phyloP scores from a whole-genome alignment of 2,329 filamentous ascomycete genomes.

The Camillea tinctor region DNA sequence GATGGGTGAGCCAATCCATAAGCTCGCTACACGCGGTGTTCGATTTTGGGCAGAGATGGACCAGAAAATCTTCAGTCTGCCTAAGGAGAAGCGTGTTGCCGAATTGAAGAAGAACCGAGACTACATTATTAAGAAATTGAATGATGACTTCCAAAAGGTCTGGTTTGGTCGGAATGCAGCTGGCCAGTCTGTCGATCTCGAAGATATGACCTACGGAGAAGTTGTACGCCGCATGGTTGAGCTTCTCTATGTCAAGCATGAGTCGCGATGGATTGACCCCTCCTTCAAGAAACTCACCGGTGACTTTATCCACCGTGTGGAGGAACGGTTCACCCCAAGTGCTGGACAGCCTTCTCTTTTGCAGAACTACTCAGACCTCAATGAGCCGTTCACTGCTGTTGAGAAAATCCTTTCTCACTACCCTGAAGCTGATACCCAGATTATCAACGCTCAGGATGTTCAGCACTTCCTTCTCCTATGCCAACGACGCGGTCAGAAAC shows the following conservation, averaged over 20 bases:
- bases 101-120: conserved; percentile 86
- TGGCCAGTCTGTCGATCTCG: conserved; percentile 79
- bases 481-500: conserved; percentile 90
- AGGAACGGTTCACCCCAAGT: conserved; percentile 86
- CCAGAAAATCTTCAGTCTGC: conserved; percentile 92
- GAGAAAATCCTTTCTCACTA: conserved; percentile 79
- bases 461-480: conserved; percentile 95
- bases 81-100: conserved; percentile 88
- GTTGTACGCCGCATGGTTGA: conserved; percentile 85
- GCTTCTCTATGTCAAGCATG: conserved; percentile 87
- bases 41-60: conserved; percentile 99
- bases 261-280: conserved; percentile 86
- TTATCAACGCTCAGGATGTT: conserved; percentile 97
- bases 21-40: conserved; percentile 94
- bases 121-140: conserved; percentile 93
- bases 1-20: conserved; percentile 99
- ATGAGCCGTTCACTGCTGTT: conserved; percentile 75
- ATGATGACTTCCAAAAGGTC: conserved; percentile 94
- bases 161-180: conserved; percentile 89
- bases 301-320: conserved; percentile 94
- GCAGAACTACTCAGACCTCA: conserved; percentile 86
- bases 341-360: conserved; percentile 75
- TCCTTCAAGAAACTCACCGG: conserved; percentile 81
- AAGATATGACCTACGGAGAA: conserved; percentile 94
- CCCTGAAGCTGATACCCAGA: conserved; percentile 81